phyloP scores from a whole-genome alignment of 192 early-diverging fungal species.

The Mortierella antarctica region DNA sequence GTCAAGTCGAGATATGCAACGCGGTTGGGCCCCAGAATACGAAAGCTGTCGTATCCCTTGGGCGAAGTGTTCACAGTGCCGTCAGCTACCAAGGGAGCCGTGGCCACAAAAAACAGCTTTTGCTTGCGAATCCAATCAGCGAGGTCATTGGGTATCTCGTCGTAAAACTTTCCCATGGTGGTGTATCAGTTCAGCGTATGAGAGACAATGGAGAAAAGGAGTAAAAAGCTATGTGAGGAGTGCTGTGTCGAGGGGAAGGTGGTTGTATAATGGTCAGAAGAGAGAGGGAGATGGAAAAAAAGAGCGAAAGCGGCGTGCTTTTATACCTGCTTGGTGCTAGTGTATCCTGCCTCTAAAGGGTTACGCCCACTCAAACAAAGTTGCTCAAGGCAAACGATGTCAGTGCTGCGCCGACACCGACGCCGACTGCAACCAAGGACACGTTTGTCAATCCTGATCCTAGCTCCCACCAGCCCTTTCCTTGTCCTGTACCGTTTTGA shows the following conservation, averaged over 20 bases:
- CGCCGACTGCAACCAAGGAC: slow-evolving; percentile 2
- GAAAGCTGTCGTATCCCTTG: slow-evolving; percentile 65
- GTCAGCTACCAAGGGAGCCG: slow-evolving; percentile 53
- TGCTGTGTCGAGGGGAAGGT: background rate
- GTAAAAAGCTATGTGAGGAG: background rate
- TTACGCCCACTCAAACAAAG: background rate
- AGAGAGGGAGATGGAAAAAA: background rate
- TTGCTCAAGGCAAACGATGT: background rate
- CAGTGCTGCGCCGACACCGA: slow-evolving; percentile 7
- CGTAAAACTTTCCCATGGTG: slow-evolving; percentile 57
- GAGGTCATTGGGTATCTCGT: slow-evolving; percentile 52
- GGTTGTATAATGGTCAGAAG: background rate
- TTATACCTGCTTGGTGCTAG: background rate
- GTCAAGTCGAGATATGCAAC: slow-evolving; percentile 48
- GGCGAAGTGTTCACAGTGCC: slow-evolving; percentile 67
- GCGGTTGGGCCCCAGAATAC: slow-evolving; percentile 43
- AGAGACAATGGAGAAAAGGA: background rate
- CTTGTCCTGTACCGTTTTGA: background rate
- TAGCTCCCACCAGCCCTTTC: background rate
- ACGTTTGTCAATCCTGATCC: slow-evolving; percentile 2
- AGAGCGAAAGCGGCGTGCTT: background rate
- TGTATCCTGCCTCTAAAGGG: background rate
- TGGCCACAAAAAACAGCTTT: slow-evolving; percentile 60
- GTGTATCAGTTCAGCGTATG: background rate
- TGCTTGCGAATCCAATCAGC: slow-evolving; percentile 60